These are phyloP conservation scores for Raphidocelis subcapitata DNA, from an alignment of 139 green algal species.

Conservation along the genomic window DNA sequence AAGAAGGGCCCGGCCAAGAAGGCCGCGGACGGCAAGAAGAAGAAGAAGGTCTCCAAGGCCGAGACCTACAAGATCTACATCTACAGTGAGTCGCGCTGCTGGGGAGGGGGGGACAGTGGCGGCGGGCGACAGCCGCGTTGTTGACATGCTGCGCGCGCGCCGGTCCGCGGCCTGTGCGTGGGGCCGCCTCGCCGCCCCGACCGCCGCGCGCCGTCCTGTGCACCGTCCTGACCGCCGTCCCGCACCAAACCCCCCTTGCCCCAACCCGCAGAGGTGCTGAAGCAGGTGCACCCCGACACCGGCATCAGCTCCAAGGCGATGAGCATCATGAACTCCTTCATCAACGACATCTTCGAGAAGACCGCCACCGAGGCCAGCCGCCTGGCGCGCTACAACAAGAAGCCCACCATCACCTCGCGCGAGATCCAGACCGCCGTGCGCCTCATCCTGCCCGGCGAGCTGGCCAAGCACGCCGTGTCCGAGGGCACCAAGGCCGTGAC, in stretches of 20 bases:
- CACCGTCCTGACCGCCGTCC: too few relatives aligned
- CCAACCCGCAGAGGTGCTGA: too few relatives aligned
- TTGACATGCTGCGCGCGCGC: too few relatives aligned
- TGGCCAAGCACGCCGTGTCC: slow-evolving; percentile 86
- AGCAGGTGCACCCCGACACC: slow-evolving; percentile 93
- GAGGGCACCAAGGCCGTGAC: slow-evolving; percentile 93
- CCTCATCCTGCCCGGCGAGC: slow-evolving; percentile 86
- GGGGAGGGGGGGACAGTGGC: slow-evolving; percentile 44
- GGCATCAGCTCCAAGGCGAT: slow-evolving; percentile 93
- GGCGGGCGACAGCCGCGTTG: too few relatives aligned
- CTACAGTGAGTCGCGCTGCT: slow-evolving; percentile 89
- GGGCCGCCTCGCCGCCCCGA: too few relatives aligned
- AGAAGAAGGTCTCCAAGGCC: slow-evolving; percentile 41
- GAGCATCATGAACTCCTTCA: slow-evolving; percentile 95
- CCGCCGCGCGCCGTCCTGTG: too few relatives aligned
- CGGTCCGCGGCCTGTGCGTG: too few relatives aligned
- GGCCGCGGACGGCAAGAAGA: slow-evolving; percentile 37
- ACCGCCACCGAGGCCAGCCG: slow-evolving; percentile 75
- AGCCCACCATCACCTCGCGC: slow-evolving; percentile 85
- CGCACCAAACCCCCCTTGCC: too few relatives aligned
- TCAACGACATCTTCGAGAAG: slow-evolving; percentile 90
- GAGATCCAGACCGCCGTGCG: slow-evolving; percentile 92
- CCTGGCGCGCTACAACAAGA: slow-evolving; percentile 85
- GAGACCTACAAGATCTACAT: slow-evolving; percentile 82
- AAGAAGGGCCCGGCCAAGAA: slow-evolving; percentile 12